Conservation (phyloP, 345 rosid genomes). For the Hypericum androsaemum region DNA sequence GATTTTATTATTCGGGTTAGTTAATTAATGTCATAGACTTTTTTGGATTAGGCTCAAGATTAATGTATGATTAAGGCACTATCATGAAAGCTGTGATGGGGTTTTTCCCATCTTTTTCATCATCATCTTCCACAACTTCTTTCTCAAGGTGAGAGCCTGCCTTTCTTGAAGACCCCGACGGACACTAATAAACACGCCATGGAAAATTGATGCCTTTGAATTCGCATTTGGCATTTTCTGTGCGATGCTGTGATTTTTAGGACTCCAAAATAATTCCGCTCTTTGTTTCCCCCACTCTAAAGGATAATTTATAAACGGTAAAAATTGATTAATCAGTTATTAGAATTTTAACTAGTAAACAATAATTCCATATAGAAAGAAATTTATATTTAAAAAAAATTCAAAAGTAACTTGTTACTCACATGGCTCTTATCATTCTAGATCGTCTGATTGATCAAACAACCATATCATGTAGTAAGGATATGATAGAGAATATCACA, state of each 20-base stretch:
- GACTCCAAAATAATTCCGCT: too few relatives aligned
- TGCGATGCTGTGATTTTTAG: not conserved
- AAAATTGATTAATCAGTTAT: too few relatives aligned
- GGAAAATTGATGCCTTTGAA: not conserved
- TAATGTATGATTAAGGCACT: constrained; percentile 1
- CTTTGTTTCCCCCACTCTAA: too few relatives aligned
- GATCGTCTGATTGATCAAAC: too few relatives aligned
- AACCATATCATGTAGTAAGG: too few relatives aligned
- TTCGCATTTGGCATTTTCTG: constrained; percentile 9
- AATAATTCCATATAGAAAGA: too few relatives aligned
- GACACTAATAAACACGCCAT: not conserved
- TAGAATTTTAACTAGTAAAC: too few relatives aligned
- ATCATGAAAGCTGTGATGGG: constrained; percentile 13
- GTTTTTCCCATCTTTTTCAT: constrained; percentile 17
- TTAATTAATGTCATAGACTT: not conserved
- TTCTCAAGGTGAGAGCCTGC: constrained; percentile 25
- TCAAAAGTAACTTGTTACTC: too few relatives aligned
- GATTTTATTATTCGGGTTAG: not conserved
- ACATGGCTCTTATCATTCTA: too few relatives aligned
- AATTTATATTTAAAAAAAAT: too few relatives aligned
- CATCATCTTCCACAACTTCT: constrained; percentile 22
- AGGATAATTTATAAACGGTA: too few relatives aligned
- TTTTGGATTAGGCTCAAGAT: not conserved
- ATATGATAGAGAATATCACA: too few relatives aligned
- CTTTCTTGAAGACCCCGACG: constrained; percentile 18